Conservation (phyloP, 257 asterid species). For the Solanum habrochaites region DNA sequence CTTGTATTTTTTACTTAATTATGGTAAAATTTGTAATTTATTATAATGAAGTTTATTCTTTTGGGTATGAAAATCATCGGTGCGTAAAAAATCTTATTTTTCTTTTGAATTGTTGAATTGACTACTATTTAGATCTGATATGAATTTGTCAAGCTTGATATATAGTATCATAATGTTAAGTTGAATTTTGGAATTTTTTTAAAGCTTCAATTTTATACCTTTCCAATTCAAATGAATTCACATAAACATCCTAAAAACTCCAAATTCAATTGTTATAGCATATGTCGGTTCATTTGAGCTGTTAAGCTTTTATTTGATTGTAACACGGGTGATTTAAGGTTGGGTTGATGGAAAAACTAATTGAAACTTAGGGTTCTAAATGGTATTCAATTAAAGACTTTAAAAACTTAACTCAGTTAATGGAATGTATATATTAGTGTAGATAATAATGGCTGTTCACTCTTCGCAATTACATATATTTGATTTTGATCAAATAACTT, state of each 20-base stretch:
- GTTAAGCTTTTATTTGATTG: background rate
- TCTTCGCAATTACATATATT: background rate
- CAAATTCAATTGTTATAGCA: background rate
- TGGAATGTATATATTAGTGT: too few relatives aligned
- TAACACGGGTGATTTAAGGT: background rate
- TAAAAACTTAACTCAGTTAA: background rate
- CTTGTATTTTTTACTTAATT: too few relatives aligned
- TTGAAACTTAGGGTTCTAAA: constrained; percentile 20
- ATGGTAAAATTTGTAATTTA: too few relatives aligned
- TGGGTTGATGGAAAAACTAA: too few relatives aligned
- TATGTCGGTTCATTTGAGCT: background rate
- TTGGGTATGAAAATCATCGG: too few relatives aligned
- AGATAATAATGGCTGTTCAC: background rate
- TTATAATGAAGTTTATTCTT: too few relatives aligned
- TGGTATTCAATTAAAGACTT: background rate
- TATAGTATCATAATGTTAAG: too few relatives aligned
- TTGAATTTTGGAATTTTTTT: too few relatives aligned
- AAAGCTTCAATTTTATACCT: background rate
- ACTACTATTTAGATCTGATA: too few relatives aligned
- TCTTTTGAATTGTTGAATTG: too few relatives aligned
- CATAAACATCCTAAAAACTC: constrained; percentile 37
- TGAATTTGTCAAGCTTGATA: too few relatives aligned
- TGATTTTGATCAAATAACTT: background rate
- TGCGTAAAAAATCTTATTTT: too few relatives aligned
- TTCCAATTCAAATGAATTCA: background rate